Conservation (phyloP, 139 green algal genomes). For the Closterium sp. region DNA sequence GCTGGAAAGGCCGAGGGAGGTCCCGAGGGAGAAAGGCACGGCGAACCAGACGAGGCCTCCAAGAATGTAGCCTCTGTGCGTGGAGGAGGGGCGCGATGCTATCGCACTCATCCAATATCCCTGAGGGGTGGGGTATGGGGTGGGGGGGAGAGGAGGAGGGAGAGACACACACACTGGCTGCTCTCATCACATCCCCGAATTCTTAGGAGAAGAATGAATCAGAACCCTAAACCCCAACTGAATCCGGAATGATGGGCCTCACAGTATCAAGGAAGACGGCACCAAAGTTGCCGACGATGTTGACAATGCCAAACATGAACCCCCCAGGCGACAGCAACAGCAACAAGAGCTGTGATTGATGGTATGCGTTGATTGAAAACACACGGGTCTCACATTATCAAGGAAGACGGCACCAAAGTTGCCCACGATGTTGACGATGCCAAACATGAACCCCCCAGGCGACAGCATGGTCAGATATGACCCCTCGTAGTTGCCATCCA, state of each 20-base stretch:
- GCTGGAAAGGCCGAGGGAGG: conserved; percentile 77
- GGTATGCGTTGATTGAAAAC: neutral
- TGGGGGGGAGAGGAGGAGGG: neutral
- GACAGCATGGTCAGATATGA: conserved; percentile 88
- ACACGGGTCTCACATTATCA: conserved; percentile 52
- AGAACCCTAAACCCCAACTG: too few species aligned
- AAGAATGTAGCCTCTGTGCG: conserved; percentile 65
- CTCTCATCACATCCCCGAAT: too few species aligned
- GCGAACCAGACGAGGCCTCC: conserved; percentile 66
- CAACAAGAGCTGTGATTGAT: too few species aligned
- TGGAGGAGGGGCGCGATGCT: conserved; percentile 77
- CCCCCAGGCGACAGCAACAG: conserved; percentile 54
- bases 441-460: conserved; percentile 82
- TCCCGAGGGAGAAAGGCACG: conserved; percentile 90
- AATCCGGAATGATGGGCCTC: too few species aligned
- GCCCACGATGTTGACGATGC: conserved; percentile 94
- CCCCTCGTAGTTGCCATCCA: conserved; percentile 75
- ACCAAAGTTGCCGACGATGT: conserved; percentile 91
- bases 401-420: conserved; percentile 92
- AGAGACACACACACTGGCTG: too few species aligned
- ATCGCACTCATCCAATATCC: conserved; percentile 88
- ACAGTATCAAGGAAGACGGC: conserved; percentile 81
- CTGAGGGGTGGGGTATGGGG: conserved; percentile 43
- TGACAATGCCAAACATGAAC: conserved; percentile 93
- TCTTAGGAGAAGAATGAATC: too few species aligned